Base-by-base conservation (phyloP, 768 basidiomycete species). In the Lactifluus subvellereus region DNA sequence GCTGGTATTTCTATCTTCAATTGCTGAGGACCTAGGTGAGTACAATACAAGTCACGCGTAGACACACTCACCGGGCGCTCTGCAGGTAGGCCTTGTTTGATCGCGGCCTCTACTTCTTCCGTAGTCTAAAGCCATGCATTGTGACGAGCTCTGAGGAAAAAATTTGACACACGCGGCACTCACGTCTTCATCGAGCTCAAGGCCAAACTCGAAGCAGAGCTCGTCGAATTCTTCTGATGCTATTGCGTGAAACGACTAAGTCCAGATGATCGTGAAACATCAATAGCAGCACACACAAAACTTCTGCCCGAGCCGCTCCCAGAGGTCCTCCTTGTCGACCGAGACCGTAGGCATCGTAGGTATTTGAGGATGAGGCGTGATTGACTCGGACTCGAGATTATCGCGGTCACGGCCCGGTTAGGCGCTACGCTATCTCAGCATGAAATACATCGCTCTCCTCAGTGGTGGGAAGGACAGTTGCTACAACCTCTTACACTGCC, bases 131-230 rank as follows among this genome's bases (percentile, higher is more conserved):
- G 7, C 40, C 60, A 68, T 22, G 45, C 35, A 47, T 35, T 42
- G 37, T 9, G 22, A 56, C 64, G 64, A 63, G 58, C 14, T 51
- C 49, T 45, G 33, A 37, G 35, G 47, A 7, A 18, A 32, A 27
- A 14, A 27, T 11, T 37, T 32, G 20, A 50, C 20, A 43, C 30
- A 57, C 30, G 45, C 18, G 9, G 37, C 16, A 47, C 33, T 79
- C 89, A 98, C 96, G 77, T 99, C 97, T 77, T 97, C 97, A 71
- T 99, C 97, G 38, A 98, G 80, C 77, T 99, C 97, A 52, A 99
- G 79, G 59, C 97, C 97, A 76, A 95, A 99, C 68, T 98, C 93
- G 78, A 99, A 99, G 69, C 92, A 91, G 57, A 98, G 82, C 72
- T 85, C 84, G 77, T 98, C 97, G 69, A 98, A 98, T 66, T 95